These are phyloP conservation scores for Cryptococcus deneoformans DNA, from an alignment of 1,284 basidiomycete genomes.

Conservation along the genomic window DNA sequence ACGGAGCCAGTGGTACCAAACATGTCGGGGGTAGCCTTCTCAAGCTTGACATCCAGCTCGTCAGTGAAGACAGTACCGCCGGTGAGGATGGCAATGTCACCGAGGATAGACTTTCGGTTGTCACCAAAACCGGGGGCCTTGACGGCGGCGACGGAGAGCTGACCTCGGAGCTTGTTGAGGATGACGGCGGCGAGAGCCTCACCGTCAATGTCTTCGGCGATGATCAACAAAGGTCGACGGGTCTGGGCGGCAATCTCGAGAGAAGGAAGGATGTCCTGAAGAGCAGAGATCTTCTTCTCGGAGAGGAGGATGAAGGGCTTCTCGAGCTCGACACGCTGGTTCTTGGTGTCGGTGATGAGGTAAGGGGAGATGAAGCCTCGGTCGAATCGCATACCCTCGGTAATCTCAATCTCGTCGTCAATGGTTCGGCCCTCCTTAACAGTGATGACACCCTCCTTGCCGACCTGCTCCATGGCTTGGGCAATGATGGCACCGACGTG, in stretches of 20 bases:
- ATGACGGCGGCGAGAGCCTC: slow-evolving; percentile 97
- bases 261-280: slow-evolving; percentile 93
- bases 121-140: slow-evolving; percentile 99
- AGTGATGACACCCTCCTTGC: slow-evolving; percentile 99
- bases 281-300: slow-evolving; percentile 96
- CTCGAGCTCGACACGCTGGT: slow-evolving; percentile 95
- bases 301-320: slow-evolving; percentile 90
- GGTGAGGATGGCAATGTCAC: slow-evolving; percentile 94
- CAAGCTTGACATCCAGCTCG: slow-evolving; percentile 97
- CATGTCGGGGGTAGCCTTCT: slow-evolving; percentile 83
- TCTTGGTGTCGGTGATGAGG: slow-evolving; percentile 98
- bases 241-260: slow-evolving; percentile 89
- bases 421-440: slow-evolving; percentile 98
- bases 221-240: slow-evolving; percentile 89
- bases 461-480: slow-evolving; percentile 99
- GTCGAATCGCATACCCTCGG: slow-evolving; percentile 99
- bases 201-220: slow-evolving; percentile 96
- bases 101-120: slow-evolving; percentile 97
- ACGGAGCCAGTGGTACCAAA: slow-evolving; percentile 90
- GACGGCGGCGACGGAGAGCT: slow-evolving; percentile 87
- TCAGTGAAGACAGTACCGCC: slow-evolving; percentile 98
- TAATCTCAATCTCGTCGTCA: slow-evolving; percentile 98
- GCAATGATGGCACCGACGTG: slow-evolving; percentile 96
- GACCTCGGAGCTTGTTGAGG: slow-evolving; percentile 97
- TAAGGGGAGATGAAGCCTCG: slow-evolving; percentile 98